These are phyloP conservation scores for Chrysanthemum seticuspe DNA, from an alignment of 129 eudicot genomes.

Conservation along the genomic window DNA sequence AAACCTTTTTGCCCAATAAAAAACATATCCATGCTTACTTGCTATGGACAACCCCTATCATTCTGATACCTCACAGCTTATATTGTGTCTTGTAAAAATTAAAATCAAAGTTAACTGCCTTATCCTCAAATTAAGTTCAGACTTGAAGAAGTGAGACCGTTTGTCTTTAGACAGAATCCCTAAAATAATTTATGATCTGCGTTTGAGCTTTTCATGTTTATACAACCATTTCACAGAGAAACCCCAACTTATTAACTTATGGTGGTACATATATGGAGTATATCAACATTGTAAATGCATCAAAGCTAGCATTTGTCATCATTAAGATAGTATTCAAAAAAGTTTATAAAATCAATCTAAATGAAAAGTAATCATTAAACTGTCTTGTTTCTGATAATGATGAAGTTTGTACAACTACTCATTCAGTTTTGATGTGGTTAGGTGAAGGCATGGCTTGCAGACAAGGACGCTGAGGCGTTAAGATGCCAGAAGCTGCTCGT, in stretches of 20 bases:
- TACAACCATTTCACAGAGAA: constrained; percentile 6
- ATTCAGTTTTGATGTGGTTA: constrained; percentile 25
- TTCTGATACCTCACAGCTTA: not conserved
- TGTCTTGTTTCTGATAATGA: constrained; percentile 6
- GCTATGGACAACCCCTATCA: not conserved
- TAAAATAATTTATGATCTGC: no score
- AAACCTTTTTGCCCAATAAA: not conserved
- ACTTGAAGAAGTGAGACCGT: not conserved
- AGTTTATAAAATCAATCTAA: not conserved
- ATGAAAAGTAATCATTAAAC: not conserved
- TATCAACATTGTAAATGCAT: constrained; percentile 4
- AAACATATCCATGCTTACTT: not conserved
- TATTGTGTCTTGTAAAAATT: not conserved
- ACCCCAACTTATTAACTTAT: not conserved
- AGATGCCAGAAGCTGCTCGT: constrained; percentile 89
- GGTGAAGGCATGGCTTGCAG: constrained; percentile 96
- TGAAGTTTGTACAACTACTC: constrained; percentile 8
- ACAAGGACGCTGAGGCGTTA: constrained; percentile 94
- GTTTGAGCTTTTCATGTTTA: not conserved
- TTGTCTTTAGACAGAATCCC: not conserved
- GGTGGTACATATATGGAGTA: not conserved
- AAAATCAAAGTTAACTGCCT: not conserved
- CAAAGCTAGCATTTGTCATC: constrained; percentile 18
- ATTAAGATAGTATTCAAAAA: constrained; percentile 7
- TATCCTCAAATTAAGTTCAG: not conserved